A percentile compares a stretch with the other conserved stretches of the same genome.
These are phyloP conservation scores for Diutina neorugosa DNA, from an alignment of 1,139 yeast genomes.

Conservation along the genomic window DNA sequence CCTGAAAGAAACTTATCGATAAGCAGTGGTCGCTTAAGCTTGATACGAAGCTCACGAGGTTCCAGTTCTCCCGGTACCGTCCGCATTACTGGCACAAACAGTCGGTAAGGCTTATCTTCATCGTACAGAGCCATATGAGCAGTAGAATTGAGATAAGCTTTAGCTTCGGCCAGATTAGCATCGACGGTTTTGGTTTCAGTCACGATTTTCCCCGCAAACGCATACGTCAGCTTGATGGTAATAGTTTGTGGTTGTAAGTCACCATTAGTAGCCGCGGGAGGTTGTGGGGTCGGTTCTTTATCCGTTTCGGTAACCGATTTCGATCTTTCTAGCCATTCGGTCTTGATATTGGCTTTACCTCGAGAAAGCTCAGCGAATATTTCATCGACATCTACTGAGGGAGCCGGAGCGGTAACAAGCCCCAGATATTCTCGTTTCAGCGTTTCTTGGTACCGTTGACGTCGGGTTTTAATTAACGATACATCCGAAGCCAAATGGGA, in stretches of 20 bases:
- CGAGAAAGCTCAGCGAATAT: neutral
- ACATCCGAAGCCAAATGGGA: slow-evolving; percentile 20
- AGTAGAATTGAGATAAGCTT: slow-evolving; percentile 57
- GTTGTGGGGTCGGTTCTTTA: neutral
- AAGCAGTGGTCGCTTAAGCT: slow-evolving; percentile 60
- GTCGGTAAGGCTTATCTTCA: slow-evolving; percentile 9
- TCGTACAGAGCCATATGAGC: slow-evolving; percentile 16
- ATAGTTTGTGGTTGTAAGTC: slow-evolving; percentile 8
- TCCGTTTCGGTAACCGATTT: neutral
- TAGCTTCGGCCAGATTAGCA: slow-evolving; percentile 73
- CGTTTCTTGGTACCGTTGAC: slow-evolving; percentile 15
- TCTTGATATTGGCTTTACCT: neutral
- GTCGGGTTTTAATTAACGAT: slow-evolving; percentile 27
- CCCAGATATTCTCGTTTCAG: slow-evolving; percentile 10
- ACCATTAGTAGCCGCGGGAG: neutral
- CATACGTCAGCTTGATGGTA: slow-evolving; percentile 67
- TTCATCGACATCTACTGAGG: slow-evolving; percentile 1
- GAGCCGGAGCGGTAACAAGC: slow-evolving; percentile 3
- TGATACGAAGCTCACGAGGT: slow-evolving; percentile 18
- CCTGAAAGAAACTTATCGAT: slow-evolving; percentile 44
- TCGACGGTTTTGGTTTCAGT: slow-evolving; percentile 72
- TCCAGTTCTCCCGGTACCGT: slow-evolving; percentile 22
- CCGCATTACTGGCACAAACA: slow-evolving; percentile 25
- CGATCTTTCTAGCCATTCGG: neutral
- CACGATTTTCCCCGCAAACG: slow-evolving; percentile 80